Conservation (phyloP, 257 asterid species). For the Nicotiana tabacum region DNA sequence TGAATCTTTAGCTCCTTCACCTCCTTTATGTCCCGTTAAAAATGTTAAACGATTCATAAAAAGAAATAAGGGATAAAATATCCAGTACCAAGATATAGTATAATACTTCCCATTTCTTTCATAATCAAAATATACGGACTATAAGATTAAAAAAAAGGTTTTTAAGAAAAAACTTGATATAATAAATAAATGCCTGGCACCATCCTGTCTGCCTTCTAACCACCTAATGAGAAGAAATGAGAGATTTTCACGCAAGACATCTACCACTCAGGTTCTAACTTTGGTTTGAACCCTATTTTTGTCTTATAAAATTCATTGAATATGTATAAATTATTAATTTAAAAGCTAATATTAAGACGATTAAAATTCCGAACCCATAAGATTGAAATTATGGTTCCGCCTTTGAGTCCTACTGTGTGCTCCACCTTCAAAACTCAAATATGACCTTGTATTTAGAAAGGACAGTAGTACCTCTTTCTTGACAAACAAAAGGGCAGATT, state of each 20-base stretch:
- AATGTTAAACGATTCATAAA: neutral
- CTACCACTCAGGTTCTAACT: slow-evolving; percentile 10
- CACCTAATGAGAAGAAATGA: slow-evolving; percentile 29
- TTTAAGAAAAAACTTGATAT: slow-evolving; percentile 1
- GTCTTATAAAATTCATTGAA: too few relatives aligned
- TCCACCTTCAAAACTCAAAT: slow-evolving; percentile 28
- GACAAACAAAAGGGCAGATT: slow-evolving; percentile 28
- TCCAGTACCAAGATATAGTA: slow-evolving; percentile 7
- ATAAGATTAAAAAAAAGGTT: neutral
- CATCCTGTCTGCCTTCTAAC: slow-evolving; percentile 77
- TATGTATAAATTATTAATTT: too few relatives aligned
- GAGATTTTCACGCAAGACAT: slow-evolving; percentile 7
- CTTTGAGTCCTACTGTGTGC: slow-evolving; percentile 5
- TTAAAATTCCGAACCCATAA: too few relatives aligned
- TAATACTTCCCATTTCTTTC: slow-evolving; percentile 6
- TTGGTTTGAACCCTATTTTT: too few relatives aligned
- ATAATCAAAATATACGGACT: slow-evolving; percentile 12
- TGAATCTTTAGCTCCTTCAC: slow-evolving; percentile 25
- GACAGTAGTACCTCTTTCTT: slow-evolving; percentile 30
- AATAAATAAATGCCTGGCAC: slow-evolving; percentile 60
- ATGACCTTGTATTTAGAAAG: slow-evolving; percentile 36
- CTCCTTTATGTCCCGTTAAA: slow-evolving; percentile 11
- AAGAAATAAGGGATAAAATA: neutral
- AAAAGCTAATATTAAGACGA: too few relatives aligned
- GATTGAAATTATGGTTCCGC: too few relatives aligned